A percentile compares a stretch with the other conserved stretches of the same genome.
These are phyloP conservation scores for Solanum hybrid DNA, from an alignment of 305 asterid genomes.

Conservation along the genomic window DNA sequence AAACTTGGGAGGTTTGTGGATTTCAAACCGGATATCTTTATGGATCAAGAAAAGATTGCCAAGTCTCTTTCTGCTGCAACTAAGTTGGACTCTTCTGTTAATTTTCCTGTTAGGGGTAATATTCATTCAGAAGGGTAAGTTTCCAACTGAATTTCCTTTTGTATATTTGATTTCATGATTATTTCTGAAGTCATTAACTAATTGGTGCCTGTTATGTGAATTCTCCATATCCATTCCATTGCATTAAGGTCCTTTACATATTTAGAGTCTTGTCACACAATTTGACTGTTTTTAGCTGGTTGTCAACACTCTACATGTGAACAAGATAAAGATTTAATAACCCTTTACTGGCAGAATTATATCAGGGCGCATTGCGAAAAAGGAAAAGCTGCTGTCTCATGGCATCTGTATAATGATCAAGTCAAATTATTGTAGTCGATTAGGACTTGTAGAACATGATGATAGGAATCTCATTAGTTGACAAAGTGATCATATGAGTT, in stretches of 20 bases:
- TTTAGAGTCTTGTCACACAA: not conserved
- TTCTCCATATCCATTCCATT: not conserved
- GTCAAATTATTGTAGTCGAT: not conserved
- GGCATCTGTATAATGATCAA: not conserved
- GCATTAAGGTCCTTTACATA: not conserved
- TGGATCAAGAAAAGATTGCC: slow-evolving; percentile 8
- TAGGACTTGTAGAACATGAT: not conserved
- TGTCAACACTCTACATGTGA: not conserved
- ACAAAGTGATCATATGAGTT: not conserved
- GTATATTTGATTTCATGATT: not conserved
- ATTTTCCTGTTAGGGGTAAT: slow-evolving; percentile 46
- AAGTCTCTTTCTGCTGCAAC: slow-evolving; percentile 20
- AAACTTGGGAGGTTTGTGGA: slow-evolving; percentile 42
- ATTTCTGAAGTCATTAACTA: not conserved
- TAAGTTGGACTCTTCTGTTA: slow-evolving; percentile 29
- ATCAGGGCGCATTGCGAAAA: not conserved
- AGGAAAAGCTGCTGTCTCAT: not conserved
- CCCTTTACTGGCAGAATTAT: not conserved
- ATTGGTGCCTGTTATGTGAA: not conserved
- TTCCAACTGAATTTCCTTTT: not conserved
- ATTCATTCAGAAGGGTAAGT: slow-evolving; percentile 67
- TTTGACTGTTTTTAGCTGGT: not conserved
- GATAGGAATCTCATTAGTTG: not conserved
- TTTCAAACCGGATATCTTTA: slow-evolving; percentile 12
- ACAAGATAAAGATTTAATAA: not conserved